phyloP scores from a whole-genome alignment of 2,329 filamentous ascomycete genomes.

The Ustulina deusta region DNA sequence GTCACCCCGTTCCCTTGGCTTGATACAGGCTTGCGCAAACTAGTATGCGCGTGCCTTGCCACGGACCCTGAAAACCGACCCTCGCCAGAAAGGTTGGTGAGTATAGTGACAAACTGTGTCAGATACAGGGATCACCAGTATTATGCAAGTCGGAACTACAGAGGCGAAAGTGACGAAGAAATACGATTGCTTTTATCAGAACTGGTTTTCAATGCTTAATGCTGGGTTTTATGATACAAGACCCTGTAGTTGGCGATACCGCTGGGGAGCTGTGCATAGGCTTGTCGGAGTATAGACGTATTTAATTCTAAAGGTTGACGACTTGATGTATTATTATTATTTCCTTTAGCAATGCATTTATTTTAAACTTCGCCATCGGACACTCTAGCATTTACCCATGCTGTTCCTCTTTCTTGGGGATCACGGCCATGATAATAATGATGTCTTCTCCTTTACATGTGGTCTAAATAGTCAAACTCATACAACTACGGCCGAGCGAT shows the following conservation, averaged over 20 bases:
- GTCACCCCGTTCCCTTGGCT: slow-evolving; percentile 14
- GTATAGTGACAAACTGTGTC: neutral
- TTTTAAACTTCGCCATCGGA: too few species aligned
- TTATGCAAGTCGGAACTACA: neutral
- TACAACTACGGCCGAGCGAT: too few species aligned
- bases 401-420: too few species aligned
- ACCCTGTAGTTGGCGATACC: neutral
- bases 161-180: slow-evolving; percentile 12
- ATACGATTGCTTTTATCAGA: neutral
- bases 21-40: slow-evolving; percentile 4
- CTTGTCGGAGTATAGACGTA: too few species aligned
- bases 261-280: too few species aligned
- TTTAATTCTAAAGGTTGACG: too few species aligned
- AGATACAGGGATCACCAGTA: neutral
- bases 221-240: neutral
- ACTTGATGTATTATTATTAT: too few species aligned
- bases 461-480: too few species aligned
- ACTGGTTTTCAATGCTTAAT: slow-evolving; percentile 17
- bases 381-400: too few species aligned
- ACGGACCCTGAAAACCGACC: neutral
- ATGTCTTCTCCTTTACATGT: too few species aligned
- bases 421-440: too few species aligned
- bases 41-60: slow-evolving; percentile 26
- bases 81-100: neutral
- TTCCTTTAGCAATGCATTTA: too few species aligned